Base-by-base conservation (phyloP, 2,329 filamentous ascomycete species). In the Penicillium sp. region DNA sequence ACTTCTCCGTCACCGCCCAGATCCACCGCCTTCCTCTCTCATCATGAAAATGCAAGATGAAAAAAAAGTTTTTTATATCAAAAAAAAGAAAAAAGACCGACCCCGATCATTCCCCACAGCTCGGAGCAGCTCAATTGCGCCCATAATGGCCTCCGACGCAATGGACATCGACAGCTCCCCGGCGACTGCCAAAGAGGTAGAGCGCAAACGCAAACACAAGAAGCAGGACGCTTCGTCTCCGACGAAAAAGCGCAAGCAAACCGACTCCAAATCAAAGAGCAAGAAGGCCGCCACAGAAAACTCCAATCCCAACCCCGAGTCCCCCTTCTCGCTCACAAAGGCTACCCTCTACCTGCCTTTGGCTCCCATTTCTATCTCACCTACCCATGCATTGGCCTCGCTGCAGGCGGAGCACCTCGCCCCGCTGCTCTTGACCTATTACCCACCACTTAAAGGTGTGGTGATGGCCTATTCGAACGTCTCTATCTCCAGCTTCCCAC, bases 321-420 rank as follows among this genome's bases (percentile, higher is more conserved):
- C 89, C 45, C 90, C 93, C 16, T 93, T 96, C 76, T 87, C 87
- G 72, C 85, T 86, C 27, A 88, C 93, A 69, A 92, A 89, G 23
- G 85, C 91, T 43, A 93, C 93, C 1, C 84, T 96, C 67, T 87
- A 86, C 70, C 77, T 88, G 57, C 80, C 84, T 5, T 77, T 88
- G 54, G 81, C 85, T 39, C 84, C 85, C 23, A 81, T 85, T 56
- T 80, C 77, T 29, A 77, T 80, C 53, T 78, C 80, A 10, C 78
- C 83, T 48, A 74, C 77, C 23, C 78, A 81, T 63, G 81, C 84
- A 10, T 74, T 85, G 53, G 79, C 83, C 64, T 84, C 83, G 16
- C 73, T 87, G 46, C 81, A 85, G 66, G 83, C 85, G 43, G 83
- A 85, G 64, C 82, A 87, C 69, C 77, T 88, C 52, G 85, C 85